A percentile compares a stretch with the other conserved stretches of the same genome.
phyloP scores from a whole-genome alignment of 176 grass and related monocot species.

The Ensete ventricosum region DNA sequence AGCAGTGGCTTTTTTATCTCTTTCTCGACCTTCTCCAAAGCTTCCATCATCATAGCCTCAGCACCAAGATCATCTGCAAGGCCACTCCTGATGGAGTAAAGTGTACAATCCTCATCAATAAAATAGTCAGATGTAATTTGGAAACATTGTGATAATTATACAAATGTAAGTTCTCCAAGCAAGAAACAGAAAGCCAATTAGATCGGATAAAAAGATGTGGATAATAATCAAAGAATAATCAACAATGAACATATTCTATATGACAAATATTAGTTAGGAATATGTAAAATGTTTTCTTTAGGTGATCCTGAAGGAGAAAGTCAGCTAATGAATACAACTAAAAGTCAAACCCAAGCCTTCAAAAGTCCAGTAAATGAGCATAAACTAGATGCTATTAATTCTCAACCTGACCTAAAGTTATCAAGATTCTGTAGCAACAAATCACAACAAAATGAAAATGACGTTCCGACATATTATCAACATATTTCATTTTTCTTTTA shows the following conservation, averaged over 20 bases:
- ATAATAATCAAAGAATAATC: background rate
- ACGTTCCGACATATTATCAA: too few species aligned
- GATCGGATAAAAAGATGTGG: background rate
- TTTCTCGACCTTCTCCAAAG: constrained; percentile 85
- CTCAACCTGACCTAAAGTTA: background rate
- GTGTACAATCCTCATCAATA: background rate
- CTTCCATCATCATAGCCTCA: constrained; percentile 78
- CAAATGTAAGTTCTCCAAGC: background rate
- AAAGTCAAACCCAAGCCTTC: background rate
- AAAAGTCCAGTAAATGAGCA: background rate
- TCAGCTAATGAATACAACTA: background rate
- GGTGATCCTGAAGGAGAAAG: background rate
- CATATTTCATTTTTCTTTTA: too few species aligned
- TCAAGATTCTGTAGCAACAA: too few species aligned
- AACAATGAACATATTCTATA: background rate
- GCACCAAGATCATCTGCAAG: constrained; percentile 58
- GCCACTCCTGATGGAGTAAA: constrained; percentile 34
- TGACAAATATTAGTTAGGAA: background rate
- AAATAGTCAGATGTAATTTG: background rate
- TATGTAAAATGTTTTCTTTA: background rate
- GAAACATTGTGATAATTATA: background rate
- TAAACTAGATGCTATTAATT: background rate
- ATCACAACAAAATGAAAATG: too few species aligned
- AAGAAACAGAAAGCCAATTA: background rate
- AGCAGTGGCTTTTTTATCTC: constrained; percentile 92